Base-by-base conservation (phyloP, 176 grass and related monocot genomes). In the Luzula sylvatica region DNA sequence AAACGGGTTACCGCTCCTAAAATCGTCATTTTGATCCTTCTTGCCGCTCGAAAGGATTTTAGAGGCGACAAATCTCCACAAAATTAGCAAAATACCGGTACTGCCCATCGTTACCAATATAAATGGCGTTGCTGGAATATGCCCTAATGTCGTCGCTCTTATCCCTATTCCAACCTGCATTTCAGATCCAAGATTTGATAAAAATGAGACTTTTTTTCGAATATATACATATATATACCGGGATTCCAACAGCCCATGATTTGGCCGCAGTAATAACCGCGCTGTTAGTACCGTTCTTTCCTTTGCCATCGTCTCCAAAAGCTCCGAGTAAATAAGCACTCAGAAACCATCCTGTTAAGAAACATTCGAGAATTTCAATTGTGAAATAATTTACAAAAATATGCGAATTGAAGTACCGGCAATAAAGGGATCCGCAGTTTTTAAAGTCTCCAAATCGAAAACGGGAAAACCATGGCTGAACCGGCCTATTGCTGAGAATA, bases 251-350 rank as follows among this genome's bases (percentile, higher is more conserved):
- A 47, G 45, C 78, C 86, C 86, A 90, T 8, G 86, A 83, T 67
- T 90, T 90, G 0, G 71, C 81, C 0, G 84, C 78, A 32, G 73
- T 56, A 21, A 52, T 11, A 58, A 80, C 67, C 30, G 85, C 92
- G 4, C 60, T 83, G 3, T 48, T 74, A 1, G 67, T 77, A 12
- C 86, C 92, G 68, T 77, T 90, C 56, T 72, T 27, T 68, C 92
- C 92, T 68, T 79, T 98, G 0, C 74, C 92, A 26, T 90, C 86
- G 65, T 98, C 81, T 2, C 86, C 81, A 58, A 86, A 90, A 56
- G 65, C 86, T 54, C 86, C 85, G 35, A 98, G 75, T 55, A 98
- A 42, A 65, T 90, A 98, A 24, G 78, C 81, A 61, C 81, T 74
- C 7, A 98, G 72, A 42, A 98, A 29, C 92, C 92, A 98, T 20